Percentiles rank a stretch among this genome's conserved stretches.
These are phyloP conservation scores for Penicillium sp. DNA, from an alignment of 2,329 filamentous ascomycete species.

Conservation along the genomic window DNA sequence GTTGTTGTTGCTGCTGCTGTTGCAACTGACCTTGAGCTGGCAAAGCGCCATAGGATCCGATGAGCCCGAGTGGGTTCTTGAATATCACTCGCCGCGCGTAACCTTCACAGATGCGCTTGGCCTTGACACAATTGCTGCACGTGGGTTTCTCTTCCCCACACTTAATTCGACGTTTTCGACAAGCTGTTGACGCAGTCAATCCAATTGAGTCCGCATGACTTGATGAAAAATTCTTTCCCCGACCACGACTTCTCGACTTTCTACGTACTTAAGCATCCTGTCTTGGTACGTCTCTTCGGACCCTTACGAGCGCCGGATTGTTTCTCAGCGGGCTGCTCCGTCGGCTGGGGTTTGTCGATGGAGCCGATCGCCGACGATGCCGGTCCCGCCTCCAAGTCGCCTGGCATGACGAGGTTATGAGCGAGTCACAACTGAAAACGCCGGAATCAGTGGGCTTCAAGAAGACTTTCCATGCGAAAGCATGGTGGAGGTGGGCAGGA, in stretches of 20 bases:
- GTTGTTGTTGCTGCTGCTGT: conserved; percentile 7
- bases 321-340: conserved; percentile 12
- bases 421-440: not conserved
- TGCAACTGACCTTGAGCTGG: conserved; percentile 19
- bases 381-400: not conserved
- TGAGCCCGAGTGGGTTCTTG: conserved; percentile 35
- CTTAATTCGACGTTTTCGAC: conserved; percentile 90
- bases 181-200: conserved; percentile 53
- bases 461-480: not conserved
- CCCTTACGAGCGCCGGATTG: conserved; percentile 20
- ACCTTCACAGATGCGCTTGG: conserved; percentile 42
- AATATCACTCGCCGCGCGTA: conserved; percentile 40
- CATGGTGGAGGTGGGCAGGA: conserved; percentile 9
- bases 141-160: conserved; percentile 72
- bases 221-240: not conserved
- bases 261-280: conserved; percentile 76
- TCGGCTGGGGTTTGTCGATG: conserved; percentile 2
- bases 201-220: not conserved
- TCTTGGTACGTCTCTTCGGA: conserved; percentile 73
- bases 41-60: conserved; percentile 19
- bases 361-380: not conserved
- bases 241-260: not conserved
- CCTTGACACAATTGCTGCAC: conserved; percentile 44
- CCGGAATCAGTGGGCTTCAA: too few species aligned
- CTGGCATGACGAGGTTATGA: not conserved